Conservation (phyloP, 305 asterid species). For the Galium porrigens region DNA sequence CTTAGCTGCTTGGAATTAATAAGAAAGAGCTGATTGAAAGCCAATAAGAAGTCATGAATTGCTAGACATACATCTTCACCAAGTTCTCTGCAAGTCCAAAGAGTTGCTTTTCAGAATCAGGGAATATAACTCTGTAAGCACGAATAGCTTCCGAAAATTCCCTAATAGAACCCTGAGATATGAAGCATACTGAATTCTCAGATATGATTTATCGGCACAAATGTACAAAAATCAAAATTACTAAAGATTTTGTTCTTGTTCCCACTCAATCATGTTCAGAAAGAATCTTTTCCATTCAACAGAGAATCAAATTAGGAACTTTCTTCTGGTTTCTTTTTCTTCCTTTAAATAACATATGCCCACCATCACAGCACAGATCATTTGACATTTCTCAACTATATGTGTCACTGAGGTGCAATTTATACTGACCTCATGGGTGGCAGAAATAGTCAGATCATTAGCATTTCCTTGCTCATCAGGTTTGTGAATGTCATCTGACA, state of each 20-base stretch:
- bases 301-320: neutral
- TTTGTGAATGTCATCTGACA: slow-evolving; percentile 26
- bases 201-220: neutral
- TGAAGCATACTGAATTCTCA: neutral
- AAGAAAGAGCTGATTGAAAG: neutral
- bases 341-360: slow-evolving; percentile 4
- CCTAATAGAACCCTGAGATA: slow-evolving; percentile 61
- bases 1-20: slow-evolving; percentile 4
- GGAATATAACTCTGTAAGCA: slow-evolving; percentile 79
- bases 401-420: neutral
- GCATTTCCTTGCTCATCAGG: slow-evolving; percentile 31
- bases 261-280: neutral
- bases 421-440: slow-evolving; percentile 54
- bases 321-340: neutral
- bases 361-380: neutral
- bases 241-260: neutral
- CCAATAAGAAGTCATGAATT: slow-evolving; percentile 12
- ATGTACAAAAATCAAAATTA: neutral
- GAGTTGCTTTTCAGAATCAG: slow-evolving; percentile 76
- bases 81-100: slow-evolving; percentile 64
- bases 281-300: neutral
- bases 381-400: neutral
- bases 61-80: slow-evolving; percentile 42
- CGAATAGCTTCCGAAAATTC: slow-evolving; percentile 90
- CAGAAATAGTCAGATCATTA: slow-evolving; percentile 30